phyloP scores from a whole-genome alignment of 805 yeast genomes.

The Metschnikowia orientalis region DNA sequence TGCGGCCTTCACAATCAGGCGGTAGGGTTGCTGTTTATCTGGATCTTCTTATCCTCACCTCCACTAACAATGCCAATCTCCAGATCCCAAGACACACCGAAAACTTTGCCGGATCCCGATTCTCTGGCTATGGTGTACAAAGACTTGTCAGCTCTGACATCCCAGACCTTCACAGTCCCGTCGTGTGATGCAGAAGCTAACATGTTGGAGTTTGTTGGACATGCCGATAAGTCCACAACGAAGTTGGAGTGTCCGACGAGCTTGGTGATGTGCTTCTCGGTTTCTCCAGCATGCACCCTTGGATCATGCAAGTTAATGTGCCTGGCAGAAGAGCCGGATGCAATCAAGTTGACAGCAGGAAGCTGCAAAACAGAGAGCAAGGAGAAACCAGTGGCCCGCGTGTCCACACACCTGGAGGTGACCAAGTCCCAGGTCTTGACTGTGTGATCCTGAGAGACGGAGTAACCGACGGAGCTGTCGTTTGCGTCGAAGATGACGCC shows the following conservation, averaged over 20 bases:
- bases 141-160: constrained; percentile 77
- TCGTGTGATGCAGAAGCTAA: constrained; percentile 93
- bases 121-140: constrained; percentile 81
- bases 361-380: constrained; percentile 70
- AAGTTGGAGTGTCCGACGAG: constrained; percentile 88
- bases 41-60: constrained; percentile 91
- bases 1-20: too few relatives aligned
- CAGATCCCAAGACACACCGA: constrained; percentile 80
- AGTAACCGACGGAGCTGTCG: constrained; percentile 81
- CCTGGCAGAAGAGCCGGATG: constrained; percentile 97
- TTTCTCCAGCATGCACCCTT: constrained; percentile 53
- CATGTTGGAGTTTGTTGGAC: constrained; percentile 77
- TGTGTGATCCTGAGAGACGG: constrained; percentile 94
- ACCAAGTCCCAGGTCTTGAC: constrained; percentile 95
- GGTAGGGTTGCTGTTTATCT: constrained; percentile 51
- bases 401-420: constrained; percentile 79
- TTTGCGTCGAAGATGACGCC: constrained; percentile 68
- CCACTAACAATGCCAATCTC: constrained; percentile 84
- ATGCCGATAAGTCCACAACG: constrained; percentile 71
- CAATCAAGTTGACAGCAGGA: constrained; percentile 64
- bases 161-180: constrained; percentile 95
- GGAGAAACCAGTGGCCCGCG: constrained; percentile 82
- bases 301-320: constrained; percentile 95
- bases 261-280: constrained; percentile 62
- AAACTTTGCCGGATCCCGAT: constrained; percentile 59